Percentiles rank a stretch among this genome's conserved stretches.
phyloP scores from a whole-genome alignment of 768 basidiomycete species.

The Trametes coccinea region DNA sequence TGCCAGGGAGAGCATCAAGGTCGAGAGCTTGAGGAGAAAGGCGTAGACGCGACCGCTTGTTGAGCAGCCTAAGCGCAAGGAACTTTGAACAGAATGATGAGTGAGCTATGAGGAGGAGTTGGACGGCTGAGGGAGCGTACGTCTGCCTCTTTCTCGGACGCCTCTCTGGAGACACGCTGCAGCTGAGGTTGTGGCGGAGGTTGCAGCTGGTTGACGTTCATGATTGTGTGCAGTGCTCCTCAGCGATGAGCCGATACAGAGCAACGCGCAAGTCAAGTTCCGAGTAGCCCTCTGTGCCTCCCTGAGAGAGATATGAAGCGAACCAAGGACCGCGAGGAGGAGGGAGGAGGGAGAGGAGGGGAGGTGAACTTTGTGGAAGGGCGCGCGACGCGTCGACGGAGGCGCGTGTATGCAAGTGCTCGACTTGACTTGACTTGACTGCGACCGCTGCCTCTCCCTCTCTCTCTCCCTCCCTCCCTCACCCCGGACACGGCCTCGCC shows the following conservation, averaged over 20 bases:
- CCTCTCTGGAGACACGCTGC: conserved; percentile 26
- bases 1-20: conserved; percentile 41
- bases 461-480: not conserved
- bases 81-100: conserved; percentile 18
- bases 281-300: too few species aligned
- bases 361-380: not conserved
- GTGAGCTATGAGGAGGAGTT: not conserved
- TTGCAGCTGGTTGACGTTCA: conserved; percentile 31
- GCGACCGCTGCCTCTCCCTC: not conserved
- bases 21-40: conserved; percentile 56
- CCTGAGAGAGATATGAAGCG: not conserved
- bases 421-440: not conserved
- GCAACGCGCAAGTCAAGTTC: not conserved
- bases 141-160: conserved; percentile 31
- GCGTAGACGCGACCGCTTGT: conserved; percentile 64
- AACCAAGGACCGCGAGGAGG: not conserved
- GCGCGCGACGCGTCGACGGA: not conserved
- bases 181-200: conserved; percentile 20
- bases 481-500: not conserved
- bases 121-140: conserved; percentile 18
- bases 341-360: not conserved
- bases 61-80: conserved; percentile 38
- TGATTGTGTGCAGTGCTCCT: not conserved
- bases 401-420: not conserved
- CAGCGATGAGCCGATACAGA: not conserved